Evolutionary conservation across 2,329 filamentous ascomycete species (phyloP).

Genomic region (Tolypocladium pustulatum): DNA sequence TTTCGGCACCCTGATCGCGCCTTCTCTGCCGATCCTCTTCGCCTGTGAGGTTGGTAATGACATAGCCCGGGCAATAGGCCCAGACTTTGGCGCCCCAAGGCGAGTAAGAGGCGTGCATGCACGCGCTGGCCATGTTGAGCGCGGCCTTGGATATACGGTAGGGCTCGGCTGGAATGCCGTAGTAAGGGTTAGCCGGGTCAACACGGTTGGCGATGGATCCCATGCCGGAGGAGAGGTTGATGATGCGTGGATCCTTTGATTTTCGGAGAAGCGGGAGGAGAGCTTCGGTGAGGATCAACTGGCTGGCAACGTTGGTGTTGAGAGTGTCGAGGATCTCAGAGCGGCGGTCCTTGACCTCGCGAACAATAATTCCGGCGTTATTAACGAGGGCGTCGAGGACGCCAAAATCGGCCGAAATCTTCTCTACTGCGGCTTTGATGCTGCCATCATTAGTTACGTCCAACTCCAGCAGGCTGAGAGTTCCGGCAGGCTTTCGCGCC

Average conservation of each 20-base stretch:
- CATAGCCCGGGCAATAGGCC: conserved; percentile 22
- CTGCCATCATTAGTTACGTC: conserved; percentile 51
- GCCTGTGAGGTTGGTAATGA: conserved; percentile 20
- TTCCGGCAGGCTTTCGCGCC: conserved; percentile 35
- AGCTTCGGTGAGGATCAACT: conserved; percentile 15
- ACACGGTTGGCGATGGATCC: conserved; percentile 18
- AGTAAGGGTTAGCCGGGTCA: neutral
- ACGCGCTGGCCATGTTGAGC: conserved; percentile 24
- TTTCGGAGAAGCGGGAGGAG: conserved; percentile 20
- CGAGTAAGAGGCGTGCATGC: conserved; percentile 14
- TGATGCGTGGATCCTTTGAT: conserved; percentile 14
- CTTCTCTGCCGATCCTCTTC: conserved; percentile 2
- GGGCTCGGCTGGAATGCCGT: neutral
- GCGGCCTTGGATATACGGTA: conserved; percentile 26
- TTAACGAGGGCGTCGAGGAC: conserved; percentile 47
- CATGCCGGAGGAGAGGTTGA: conserved; percentile 22
- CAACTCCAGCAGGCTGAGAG: conserved; percentile 45
- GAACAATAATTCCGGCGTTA: conserved; percentile 47
- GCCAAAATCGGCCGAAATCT: conserved; percentile 36
- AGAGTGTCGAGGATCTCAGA: conserved; percentile 21
- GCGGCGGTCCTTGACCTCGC: conserved; percentile 25
- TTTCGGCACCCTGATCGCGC: neutral
- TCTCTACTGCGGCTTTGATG: conserved; percentile 39
- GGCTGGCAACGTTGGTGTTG: conserved; percentile 28
- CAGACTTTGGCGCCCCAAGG: conserved; percentile 20